These are phyloP conservation scores for Malbranchea zuffiana DNA, from an alignment of 2,329 filamentous ascomycete genomes.

Conservation along the genomic window DNA sequence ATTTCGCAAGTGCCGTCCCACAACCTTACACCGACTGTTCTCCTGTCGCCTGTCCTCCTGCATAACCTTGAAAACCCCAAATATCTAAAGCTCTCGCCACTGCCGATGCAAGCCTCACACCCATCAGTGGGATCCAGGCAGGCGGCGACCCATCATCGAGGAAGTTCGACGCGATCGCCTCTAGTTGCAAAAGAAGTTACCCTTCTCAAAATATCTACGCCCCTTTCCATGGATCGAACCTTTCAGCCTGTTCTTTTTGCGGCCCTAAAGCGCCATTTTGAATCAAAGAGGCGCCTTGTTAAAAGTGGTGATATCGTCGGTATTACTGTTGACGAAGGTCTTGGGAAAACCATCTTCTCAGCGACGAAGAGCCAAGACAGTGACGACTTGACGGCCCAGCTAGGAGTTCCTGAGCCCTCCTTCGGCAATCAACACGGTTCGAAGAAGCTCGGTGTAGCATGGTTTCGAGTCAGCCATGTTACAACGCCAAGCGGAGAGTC, in stretches of 20 bases:
- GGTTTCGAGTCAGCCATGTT: constrained; percentile 83
- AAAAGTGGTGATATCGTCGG: constrained; percentile 81
- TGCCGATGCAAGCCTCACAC: constrained; percentile 24
- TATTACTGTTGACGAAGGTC: constrained; percentile 73
- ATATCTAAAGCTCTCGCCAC: constrained; percentile 66
- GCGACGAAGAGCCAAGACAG: constrained; percentile 50
- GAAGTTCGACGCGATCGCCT: constrained; percentile 38
- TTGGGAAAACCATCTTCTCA: constrained; percentile 74
- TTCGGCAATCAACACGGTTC: constrained; percentile 16
- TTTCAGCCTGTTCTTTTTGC: constrained; percentile 79
- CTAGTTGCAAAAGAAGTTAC: constrained; percentile 67
- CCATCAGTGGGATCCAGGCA: constrained; percentile 47
- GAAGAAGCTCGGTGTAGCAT: constrained; percentile 57
- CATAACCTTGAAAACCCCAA: constrained; percentile 71
- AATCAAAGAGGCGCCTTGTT: constrained; percentile 67
- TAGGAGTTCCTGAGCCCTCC: constrained; percentile 9
- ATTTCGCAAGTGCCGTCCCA: constrained; percentile 40
- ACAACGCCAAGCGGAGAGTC: constrained; percentile 43
- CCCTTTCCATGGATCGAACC: constrained; percentile 71
- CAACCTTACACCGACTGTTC: constrained; percentile 50
- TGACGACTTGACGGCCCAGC: constrained; percentile 47
- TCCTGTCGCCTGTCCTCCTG: constrained; percentile 75
- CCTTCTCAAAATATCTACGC: constrained; percentile 77
- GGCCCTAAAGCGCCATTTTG: constrained; percentile 80
- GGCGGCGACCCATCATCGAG: constrained; percentile 42